A percentile compares a stretch with the other conserved stretches of the same genome.
Conservation (phyloP, 2,329 filamentous ascomycete species). For the Ceratocystis papillata region DNA sequence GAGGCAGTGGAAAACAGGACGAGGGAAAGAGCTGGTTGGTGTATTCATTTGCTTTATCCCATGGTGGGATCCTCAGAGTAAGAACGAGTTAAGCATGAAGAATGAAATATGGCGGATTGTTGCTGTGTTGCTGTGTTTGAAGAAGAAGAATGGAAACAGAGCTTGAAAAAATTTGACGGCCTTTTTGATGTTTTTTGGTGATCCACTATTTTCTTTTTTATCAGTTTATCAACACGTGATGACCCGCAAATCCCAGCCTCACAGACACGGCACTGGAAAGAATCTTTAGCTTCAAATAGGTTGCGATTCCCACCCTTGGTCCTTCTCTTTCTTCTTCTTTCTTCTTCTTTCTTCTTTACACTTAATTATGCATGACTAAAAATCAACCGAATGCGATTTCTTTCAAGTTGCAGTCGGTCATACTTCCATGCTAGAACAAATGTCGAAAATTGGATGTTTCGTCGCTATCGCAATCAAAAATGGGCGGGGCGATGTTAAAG, state of each 20-base stretch:
- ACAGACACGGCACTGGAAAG: not conserved
- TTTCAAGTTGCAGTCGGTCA: slow-evolving; percentile 46
- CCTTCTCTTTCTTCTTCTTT: slow-evolving; percentile 27
- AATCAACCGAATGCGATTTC: slow-evolving; percentile 46
- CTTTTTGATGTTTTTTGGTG: slow-evolving; percentile 7
- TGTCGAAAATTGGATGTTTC: slow-evolving; percentile 22
- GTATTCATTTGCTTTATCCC: not conserved
- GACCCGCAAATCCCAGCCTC: not conserved
- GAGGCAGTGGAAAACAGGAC: not conserved
- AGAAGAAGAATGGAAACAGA: slow-evolving; percentile 18
- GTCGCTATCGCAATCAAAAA: slow-evolving; percentile 13
- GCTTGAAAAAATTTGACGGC: slow-evolving; percentile 14
- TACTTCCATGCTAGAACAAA: slow-evolving; percentile 47
- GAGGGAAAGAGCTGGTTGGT: not conserved
- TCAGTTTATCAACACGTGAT: slow-evolving; percentile 4
- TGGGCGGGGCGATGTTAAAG: slow-evolving; percentile 2
- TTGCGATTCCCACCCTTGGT: slow-evolving; percentile 7
- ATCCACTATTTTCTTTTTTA: slow-evolving; percentile 9
- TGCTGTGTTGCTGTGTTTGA: not conserved
- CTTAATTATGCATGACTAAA: slow-evolving; percentile 46
- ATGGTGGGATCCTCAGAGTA: not conserved
- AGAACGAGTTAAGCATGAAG: slow-evolving; percentile 6
- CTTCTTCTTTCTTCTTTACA: slow-evolving; percentile 34
- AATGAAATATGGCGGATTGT: not conserved
- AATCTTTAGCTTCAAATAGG: slow-evolving; percentile 4